These are phyloP conservation scores for Saccharomyces hybrid DNA, from an alignment of 1,139 yeast genomes.

Conservation along the genomic window DNA sequence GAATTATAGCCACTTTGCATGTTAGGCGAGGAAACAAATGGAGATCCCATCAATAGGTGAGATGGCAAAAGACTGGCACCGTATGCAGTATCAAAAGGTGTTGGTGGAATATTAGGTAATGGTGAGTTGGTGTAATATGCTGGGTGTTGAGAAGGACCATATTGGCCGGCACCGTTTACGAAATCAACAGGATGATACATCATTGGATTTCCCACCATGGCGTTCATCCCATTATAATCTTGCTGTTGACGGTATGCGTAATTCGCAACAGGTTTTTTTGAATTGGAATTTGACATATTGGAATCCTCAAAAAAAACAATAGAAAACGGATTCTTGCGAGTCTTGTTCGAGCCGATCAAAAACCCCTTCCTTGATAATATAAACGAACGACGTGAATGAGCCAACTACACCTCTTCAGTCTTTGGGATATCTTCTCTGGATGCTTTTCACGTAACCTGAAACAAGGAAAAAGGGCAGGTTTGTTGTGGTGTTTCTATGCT, in stretches of 20 bases:
- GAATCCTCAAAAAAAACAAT: neutral
- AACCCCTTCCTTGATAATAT: neutral
- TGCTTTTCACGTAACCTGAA: neutral
- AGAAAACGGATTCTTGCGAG: neutral
- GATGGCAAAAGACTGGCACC: slow-evolving; percentile 66
- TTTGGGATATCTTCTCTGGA: neutral
- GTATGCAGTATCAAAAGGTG: slow-evolving; percentile 49
- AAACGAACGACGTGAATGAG: neutral
- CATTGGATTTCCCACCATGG: slow-evolving; percentile 1
- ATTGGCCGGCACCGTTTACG: neutral
- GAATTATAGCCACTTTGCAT: slow-evolving; percentile 16
- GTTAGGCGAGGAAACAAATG: slow-evolving; percentile 47
- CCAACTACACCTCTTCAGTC: neutral
- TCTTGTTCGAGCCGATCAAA: neutral
- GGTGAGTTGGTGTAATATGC: slow-evolving; percentile 15
- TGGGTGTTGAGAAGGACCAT: slow-evolving; percentile 12
- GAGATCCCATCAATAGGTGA: slow-evolving; percentile 59
- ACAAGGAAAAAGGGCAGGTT: neutral
- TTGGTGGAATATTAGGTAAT: slow-evolving; percentile 34
- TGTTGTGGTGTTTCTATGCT: neutral
- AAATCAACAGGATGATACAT: neutral
- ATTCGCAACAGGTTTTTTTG: neutral
- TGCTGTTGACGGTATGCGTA: neutral
- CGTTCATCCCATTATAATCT: neutral
- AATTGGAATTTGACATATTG: neutral